Base-by-base conservation (phyloP, 2,329 filamentous ascomycete species). In the Monosporascus sp. region DNA sequence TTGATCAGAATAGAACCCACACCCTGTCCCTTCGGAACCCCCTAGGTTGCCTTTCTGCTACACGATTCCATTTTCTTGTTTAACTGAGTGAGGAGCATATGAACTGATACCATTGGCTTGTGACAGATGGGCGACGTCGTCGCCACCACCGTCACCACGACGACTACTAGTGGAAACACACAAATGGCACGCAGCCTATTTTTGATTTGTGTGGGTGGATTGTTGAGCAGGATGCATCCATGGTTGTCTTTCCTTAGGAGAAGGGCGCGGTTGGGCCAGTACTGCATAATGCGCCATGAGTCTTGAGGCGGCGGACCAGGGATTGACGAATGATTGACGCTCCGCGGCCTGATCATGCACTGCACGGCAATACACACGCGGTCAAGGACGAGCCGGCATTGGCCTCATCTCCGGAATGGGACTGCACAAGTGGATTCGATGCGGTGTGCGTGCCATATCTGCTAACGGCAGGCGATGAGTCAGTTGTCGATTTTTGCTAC, bases 71-170 rank as follows among this genome's bases (percentile, higher is more conserved):
- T 56, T 56, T 56, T 56, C 45, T 60, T 60, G 55, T 55, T 22
- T 53, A 39, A 45, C 35, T 25, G 6, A 53, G 44, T 55, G 48
- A 58, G 58, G 63, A 61, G 58, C 49, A 31, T 52, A 41, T 57
- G 39, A 64, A 69, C 74, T 76, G 73, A 76, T 64, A 62, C 58
- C 63, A 59, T 65, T 55, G 55, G 52, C 62, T 62, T 70, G 66
- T 71, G 68, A 70, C 68, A 77, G 74, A 76, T 63, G 65, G 60
- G 52, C 65, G 56, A 62, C 70, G 64, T 58, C 71, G 69, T 59
- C 74, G 68, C 60, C 59, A 65, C 51, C 55, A 62, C 51, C 43
- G 20, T 45, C 43, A 45, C 43, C 43, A n/a, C 24, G 43, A 45
- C 47, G 49, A 56, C 45, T 43, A 58, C 22, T 56, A 57, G 17